Evolutionary conservation across 139 green algal species (phyloP).

Genomic region (Tetratostichococcus sp.): DNA sequence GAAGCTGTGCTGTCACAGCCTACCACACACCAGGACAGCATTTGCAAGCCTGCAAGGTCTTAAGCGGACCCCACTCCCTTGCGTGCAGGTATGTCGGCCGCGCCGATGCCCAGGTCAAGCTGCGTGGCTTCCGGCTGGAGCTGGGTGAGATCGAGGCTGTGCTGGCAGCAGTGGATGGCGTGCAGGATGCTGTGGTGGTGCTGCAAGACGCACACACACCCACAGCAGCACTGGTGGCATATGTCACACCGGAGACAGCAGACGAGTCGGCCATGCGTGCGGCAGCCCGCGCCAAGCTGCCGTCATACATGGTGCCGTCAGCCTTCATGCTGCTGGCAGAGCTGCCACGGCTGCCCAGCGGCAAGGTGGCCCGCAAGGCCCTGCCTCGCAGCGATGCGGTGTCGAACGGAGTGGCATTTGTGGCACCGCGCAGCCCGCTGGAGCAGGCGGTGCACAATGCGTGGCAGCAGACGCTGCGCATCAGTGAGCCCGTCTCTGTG

Average conservation of each 20-base stretch:
- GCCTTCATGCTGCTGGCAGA: not conserved
- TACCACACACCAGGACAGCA: too few relatives aligned
- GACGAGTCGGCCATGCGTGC: not conserved
- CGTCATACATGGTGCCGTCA: not conserved
- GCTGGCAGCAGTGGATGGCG: not conserved
- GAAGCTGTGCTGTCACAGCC: too few relatives aligned
- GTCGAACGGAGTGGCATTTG: not conserved
- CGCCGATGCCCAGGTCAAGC: constrained; percentile 38
- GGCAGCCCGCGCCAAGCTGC: not conserved
- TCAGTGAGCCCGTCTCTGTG: not conserved
- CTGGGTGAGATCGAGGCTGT: constrained; percentile 41
- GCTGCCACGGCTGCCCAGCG: not conserved
- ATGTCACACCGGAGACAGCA: constrained; percentile 6
- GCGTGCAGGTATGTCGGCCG: constrained; percentile 16
- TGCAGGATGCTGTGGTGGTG: not conserved
- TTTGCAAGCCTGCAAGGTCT: too few relatives aligned
- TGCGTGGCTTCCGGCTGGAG: constrained; percentile 46
- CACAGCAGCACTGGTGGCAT: constrained; percentile 13
- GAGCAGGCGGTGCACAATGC: constrained; percentile 3
- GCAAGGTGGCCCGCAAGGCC: not conserved
- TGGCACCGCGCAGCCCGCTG: not conserved
- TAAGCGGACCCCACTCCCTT: not conserved
- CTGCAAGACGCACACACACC: constrained; percentile 4
- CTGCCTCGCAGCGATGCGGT: not conserved
- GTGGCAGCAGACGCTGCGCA: constrained; percentile 8